phyloP scores from a whole-genome alignment of 208 protist genomes.

The Trypanosoma avium region DNA sequence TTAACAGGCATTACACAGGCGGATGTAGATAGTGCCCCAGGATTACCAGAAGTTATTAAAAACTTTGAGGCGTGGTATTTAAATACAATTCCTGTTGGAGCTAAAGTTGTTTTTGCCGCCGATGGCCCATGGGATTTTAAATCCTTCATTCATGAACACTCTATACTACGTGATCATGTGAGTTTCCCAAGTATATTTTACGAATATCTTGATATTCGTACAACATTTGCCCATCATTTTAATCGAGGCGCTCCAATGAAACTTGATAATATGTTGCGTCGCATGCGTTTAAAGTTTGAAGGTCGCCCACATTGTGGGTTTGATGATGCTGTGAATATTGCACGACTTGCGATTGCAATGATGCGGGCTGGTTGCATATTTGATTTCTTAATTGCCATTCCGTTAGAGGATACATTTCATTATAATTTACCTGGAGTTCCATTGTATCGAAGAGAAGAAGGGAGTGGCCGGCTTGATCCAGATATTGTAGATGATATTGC shows the following conservation, averaged over 20 bases:
- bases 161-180: constrained; percentile 77
- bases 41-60: constrained; percentile 67
- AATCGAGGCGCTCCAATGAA: constrained; percentile 70
- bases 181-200: constrained; percentile 79
- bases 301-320: constrained; percentile 88
- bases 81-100: constrained; percentile 61
- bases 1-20: constrained; percentile 95
- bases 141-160: constrained; percentile 77
- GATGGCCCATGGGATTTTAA: constrained; percentile 91
- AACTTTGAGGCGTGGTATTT: constrained; percentile 79
- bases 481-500: constrained; percentile 89
- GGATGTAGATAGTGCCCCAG: constrained; percentile 77
- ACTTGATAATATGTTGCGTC: constrained; percentile 75
- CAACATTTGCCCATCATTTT: constrained; percentile 76
- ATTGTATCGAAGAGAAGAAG: constrained; percentile 79
- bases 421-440: constrained; percentile 61
- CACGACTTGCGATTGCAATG: constrained; percentile 80
- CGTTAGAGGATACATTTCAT: constrained; percentile 65
- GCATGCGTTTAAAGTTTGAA: constrained; percentile 74
- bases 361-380: constrained; percentile 81
- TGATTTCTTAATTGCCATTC: constrained; percentile 76
- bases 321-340: constrained; percentile 92
- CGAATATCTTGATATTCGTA: constrained; percentile 90
- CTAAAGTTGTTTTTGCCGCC: constrained; percentile 79
- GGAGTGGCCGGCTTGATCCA: constrained; percentile 69